A percentile compares a stretch with the other conserved stretches of the same genome.
Evolutionary conservation across 73 alveolate species (phyloP).

Genomic region (Blepharisma japonicum): DNA sequence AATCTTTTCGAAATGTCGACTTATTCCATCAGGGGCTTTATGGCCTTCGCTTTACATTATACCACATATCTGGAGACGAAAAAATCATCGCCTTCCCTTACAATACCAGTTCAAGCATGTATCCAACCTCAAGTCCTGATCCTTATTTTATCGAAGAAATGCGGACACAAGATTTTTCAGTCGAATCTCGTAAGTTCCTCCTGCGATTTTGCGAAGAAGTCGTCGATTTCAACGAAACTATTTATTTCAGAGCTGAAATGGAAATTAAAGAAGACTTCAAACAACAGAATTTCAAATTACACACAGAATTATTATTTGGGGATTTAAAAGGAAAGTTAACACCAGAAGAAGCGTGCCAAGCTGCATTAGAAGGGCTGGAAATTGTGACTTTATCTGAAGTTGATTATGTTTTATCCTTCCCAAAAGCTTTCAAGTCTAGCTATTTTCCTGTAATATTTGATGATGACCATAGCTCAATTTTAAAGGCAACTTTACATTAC

Average conservation of each 20-base stretch:
- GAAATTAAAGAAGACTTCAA: conserved; percentile 27
- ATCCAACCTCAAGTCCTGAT: too few species aligned
- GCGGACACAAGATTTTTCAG: neutral
- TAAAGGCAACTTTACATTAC: conserved; percentile 37
- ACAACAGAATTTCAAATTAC: neutral
- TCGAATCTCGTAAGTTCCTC: conserved; percentile 31
- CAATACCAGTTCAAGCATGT: too few species aligned
- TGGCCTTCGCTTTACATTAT: conserved; percentile 27
- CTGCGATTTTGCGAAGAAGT: conserved; percentile 42
- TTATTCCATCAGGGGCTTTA: conserved; percentile 46
- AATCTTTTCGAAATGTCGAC: conserved; percentile 44
- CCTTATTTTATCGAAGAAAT: too few species aligned
- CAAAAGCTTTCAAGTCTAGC: conserved; percentile 12
- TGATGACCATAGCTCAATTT: conserved; percentile 36
- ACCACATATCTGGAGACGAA: neutral
- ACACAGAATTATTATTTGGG: neutral
- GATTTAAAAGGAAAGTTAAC: neutral
- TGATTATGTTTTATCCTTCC: neutral
- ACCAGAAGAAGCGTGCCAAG: conserved; percentile 17
- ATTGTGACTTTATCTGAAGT: neutral
- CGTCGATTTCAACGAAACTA: conserved; percentile 8
- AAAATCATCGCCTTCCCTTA: conserved; percentile 20
- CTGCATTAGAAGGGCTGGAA: conserved; percentile 4
- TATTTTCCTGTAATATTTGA: conserved; percentile 43
- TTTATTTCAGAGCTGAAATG: conserved; percentile 24